Conservation (phyloP, 1,284 basidiomycete species). For the Exobasidium rhododendri region DNA sequence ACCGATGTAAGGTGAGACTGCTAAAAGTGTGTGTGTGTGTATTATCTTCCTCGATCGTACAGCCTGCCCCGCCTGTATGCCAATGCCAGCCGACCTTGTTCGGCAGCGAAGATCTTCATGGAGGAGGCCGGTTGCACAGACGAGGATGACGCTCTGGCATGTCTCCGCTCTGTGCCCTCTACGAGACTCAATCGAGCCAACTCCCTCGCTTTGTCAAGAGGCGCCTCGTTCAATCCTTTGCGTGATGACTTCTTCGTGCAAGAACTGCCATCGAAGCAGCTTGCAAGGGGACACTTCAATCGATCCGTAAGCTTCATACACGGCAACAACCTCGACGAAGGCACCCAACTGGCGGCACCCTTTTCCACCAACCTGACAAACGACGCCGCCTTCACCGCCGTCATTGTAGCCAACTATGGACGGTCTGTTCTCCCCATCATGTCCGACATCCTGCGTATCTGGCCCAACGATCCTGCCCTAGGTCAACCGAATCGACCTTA, state of each 20-base stretch:
- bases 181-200: no score
- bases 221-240: conserved; percentile 15
- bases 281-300: conserved; percentile 22
- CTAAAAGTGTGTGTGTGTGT: no score
- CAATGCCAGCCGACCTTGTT: no score
- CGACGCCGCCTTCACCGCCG: neutral
- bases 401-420: neutral
- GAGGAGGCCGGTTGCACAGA: no score
- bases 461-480: conserved; percentile 1
- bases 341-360: conserved; percentile 22
- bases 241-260: conserved; percentile 31
- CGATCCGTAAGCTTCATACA: conserved; percentile 30
- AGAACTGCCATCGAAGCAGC: conserved; percentile 22
- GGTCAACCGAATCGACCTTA: neutral
- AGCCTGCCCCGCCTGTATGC: no score
- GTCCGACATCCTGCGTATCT: neutral
- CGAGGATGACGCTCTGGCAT: no score
- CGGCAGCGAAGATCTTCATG: no score
- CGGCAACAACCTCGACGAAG: conserved; percentile 33
- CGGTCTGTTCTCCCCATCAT: neutral
- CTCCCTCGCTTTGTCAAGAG: conserved; percentile 23
- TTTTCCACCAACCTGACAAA: neutral
- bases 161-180: no score
- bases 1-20: conserved; percentile 8
- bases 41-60: no score